Evolutionary conservation across 1,139 yeast genomes (phyloP).

Genomic region (Debaryomycetaceae sp.): DNA sequence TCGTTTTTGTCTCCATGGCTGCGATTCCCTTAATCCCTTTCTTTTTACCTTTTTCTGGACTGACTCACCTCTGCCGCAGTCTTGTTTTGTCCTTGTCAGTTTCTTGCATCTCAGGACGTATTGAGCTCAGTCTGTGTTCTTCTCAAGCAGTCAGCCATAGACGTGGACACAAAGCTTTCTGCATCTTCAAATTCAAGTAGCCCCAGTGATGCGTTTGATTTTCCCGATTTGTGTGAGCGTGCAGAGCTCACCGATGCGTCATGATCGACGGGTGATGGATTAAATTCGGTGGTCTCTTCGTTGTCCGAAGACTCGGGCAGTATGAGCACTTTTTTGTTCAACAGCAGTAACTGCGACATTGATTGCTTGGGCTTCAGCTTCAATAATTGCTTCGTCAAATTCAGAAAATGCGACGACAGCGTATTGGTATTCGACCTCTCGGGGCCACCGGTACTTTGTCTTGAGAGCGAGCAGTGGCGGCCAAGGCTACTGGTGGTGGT

Average conservation of each 20-base stretch:
- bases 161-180: slow-evolving; percentile 36
- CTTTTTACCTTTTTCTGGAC: slow-evolving; percentile 1
- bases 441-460: slow-evolving; percentile 6
- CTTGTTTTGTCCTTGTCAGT: no score
- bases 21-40: slow-evolving; percentile 1
- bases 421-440: slow-evolving; percentile 8
- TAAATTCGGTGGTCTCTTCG: slow-evolving; percentile 14
- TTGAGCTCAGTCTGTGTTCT: slow-evolving; percentile 35
- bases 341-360: slow-evolving; percentile 8
- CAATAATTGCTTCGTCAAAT: slow-evolving; percentile 17
- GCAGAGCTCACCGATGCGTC: slow-evolving; percentile 7
- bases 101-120: slow-evolving; percentile 9
- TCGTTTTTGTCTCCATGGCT: slow-evolving; percentile 3
- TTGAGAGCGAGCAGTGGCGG: no score
- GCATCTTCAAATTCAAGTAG: slow-evolving; percentile 10
- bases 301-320: slow-evolving; percentile 28
- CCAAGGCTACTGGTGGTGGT: no score
- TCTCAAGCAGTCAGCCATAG: slow-evolving; percentile 40
- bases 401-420: slow-evolving; percentile 12
- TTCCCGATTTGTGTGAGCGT: slow-evolving; percentile 5
- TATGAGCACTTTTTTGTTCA: slow-evolving; percentile 21
- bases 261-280: slow-evolving; percentile 2
- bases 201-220: slow-evolving; percentile 6
- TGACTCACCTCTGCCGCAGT: no score
- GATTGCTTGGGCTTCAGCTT: slow-evolving; percentile 6